phyloP scores from a whole-genome alignment of 2,329 filamentous ascomycete species.

The Fusarium sp. region DNA sequence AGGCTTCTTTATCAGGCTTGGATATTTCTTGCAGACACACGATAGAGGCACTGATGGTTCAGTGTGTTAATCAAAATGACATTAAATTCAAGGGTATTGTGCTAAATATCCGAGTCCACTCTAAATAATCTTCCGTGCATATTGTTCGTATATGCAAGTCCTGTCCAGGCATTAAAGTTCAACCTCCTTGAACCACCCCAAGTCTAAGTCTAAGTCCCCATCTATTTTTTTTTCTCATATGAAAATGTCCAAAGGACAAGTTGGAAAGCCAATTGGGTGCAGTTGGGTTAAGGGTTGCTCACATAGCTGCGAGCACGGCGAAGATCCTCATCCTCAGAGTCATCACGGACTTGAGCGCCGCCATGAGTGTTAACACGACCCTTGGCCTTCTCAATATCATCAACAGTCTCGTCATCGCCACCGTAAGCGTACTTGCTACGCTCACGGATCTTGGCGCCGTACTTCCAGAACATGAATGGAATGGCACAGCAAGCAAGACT shows the following conservation, averaged over 20 bases:
- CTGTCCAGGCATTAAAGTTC: constrained; percentile 19
- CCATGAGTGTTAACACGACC: constrained; percentile 26
- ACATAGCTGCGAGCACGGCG: constrained; percentile 58
- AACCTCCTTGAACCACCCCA: background rate
- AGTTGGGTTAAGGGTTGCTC: constrained; percentile 53
- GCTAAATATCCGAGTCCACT: constrained; percentile 34
- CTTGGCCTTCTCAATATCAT: constrained; percentile 54
- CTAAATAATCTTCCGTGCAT: constrained; percentile 8
- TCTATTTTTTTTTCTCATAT: constrained; percentile 6
- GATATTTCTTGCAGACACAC: constrained; percentile 17
- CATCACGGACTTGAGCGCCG: constrained; percentile 44
- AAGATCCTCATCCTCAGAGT: constrained; percentile 52
- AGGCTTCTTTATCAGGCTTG: background rate
- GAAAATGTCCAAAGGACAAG: background rate
- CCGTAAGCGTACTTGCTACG: constrained; percentile 78
- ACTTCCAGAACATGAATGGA: constrained; percentile 84
- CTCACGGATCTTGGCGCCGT: constrained; percentile 75
- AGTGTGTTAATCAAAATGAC: constrained; percentile 4
- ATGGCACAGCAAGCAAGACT: constrained; percentile 82
- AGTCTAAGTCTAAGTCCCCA: constrained; percentile 12
- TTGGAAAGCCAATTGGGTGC: background rate
- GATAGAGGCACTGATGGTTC: constrained; percentile 2
- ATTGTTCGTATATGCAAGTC: constrained; percentile 15
- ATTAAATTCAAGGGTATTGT: constrained; percentile 40
- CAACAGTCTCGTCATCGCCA: constrained; percentile 59